A percentile compares a stretch with the other conserved stretches of the same genome.
Evolutionary conservation across 2,329 filamentous ascomycete species (phyloP).

Genomic region (Teratosphaeria pseudoeucalypti): DNA sequence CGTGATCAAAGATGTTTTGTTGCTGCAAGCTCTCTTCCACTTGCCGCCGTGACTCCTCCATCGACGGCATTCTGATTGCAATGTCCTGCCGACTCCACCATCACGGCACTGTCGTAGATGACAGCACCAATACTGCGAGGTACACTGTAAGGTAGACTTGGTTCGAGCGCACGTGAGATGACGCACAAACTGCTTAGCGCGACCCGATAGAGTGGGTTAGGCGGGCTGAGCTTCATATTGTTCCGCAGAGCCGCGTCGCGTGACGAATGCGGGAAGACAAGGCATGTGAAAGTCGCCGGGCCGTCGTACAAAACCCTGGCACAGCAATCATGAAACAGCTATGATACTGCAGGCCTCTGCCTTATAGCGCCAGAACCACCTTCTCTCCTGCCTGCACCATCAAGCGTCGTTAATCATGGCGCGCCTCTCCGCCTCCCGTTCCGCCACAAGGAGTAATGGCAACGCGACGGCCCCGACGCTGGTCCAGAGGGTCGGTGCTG

Average conservation of each 20-base stretch:
- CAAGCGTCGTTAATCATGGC: conserved; percentile 9
- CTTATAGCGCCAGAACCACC: neutral
- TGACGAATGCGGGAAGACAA: neutral
- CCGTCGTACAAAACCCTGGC: neutral
- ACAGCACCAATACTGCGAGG: neutral
- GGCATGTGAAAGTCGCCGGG: neutral
- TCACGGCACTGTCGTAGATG: neutral
- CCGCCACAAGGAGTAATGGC: conserved; percentile 6
- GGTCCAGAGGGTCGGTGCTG: neutral
- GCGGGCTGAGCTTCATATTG: neutral
- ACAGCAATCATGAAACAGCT: neutral
- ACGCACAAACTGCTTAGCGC: neutral
- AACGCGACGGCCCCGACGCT: neutral
- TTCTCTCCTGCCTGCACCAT: neutral
- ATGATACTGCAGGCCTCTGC: neutral
- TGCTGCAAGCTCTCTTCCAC: conserved; percentile 16
- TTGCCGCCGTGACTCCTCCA: conserved; percentile 22
- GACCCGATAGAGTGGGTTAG: neutral
- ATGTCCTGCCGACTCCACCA: neutral
- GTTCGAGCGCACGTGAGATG: neutral
- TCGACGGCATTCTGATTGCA: conserved; percentile 19
- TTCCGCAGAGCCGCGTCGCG: neutral
- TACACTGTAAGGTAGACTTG: neutral
- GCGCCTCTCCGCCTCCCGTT: conserved; percentile 15
- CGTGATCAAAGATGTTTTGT: conserved; percentile 11